Percentiles rank a stretch among this genome's conserved stretches.
These are phyloP conservation scores for Trichoderma afroharzianum DNA, from an alignment of 2,329 filamentous ascomycete species.

Conservation along the genomic window DNA sequence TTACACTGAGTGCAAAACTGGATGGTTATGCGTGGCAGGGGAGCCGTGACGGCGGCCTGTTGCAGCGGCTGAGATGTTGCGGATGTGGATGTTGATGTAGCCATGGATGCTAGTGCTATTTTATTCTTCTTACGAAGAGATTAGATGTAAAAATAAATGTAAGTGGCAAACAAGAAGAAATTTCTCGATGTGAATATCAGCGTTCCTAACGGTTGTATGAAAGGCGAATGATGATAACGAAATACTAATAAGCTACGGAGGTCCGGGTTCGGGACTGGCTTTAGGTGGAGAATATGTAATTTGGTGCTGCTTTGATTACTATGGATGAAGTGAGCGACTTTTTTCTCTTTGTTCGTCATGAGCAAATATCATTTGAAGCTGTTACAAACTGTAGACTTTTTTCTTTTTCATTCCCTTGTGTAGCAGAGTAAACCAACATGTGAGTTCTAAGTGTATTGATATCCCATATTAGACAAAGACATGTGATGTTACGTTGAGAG, in stretches of 20 bases:
- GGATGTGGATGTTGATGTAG: background rate
- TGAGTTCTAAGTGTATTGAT: background rate
- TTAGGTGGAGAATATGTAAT: background rate
- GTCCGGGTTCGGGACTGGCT: background rate
- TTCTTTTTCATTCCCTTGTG: too few relatives aligned
- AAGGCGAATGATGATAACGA: background rate
- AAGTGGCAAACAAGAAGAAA: background rate
- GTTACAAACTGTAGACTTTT: too few relatives aligned
- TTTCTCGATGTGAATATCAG: background rate
- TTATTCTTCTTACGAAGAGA: background rate
- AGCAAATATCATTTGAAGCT: background rate
- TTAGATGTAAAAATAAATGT: rapidly evolving
- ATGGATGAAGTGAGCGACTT: background rate
- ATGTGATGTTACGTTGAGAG: background rate
- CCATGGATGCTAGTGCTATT: background rate
- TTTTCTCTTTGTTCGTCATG: background rate
- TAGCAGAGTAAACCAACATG: background rate
- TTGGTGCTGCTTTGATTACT: background rate
- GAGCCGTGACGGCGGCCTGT: background rate
- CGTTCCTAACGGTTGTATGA: background rate
- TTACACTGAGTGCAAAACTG: conserved; percentile 91
- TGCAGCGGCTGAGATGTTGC: background rate
- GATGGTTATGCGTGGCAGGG: conserved; percentile 72
- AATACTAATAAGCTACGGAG: background rate
- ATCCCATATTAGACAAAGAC: background rate